These are phyloP conservation scores for Saturnispora serradocipensis DNA, from an alignment of 805 yeast species.

Conservation along the genomic window DNA sequence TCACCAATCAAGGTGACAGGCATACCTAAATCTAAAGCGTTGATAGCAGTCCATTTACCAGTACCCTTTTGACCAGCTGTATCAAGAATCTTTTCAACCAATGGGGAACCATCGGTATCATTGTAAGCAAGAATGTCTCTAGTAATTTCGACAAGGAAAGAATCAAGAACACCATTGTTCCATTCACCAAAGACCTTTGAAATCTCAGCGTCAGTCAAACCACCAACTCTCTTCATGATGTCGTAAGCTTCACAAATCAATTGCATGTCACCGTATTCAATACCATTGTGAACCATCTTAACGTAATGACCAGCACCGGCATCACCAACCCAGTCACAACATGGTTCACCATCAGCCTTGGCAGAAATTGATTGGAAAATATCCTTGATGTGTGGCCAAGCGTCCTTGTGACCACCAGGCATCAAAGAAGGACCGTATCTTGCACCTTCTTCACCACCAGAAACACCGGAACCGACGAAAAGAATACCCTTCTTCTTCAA, in stretches of 20 bases:
- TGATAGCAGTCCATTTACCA: slow-evolving; percentile 99
- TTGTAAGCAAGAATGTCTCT: slow-evolving; percentile 86
- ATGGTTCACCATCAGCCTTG: slow-evolving; percentile 96
- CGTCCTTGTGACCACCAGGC: slow-evolving; percentile 98
- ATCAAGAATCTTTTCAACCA: slow-evolving; percentile 94
- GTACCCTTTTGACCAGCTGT: slow-evolving; percentile 99
- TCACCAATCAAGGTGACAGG: slow-evolving; percentile 98
- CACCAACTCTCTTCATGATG: slow-evolving; percentile 88
- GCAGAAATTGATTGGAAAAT: slow-evolving; percentile 96
- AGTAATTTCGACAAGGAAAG: slow-evolving; percentile 94
- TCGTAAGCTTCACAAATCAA: slow-evolving; percentile 97
- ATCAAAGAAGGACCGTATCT: slow-evolving; percentile 97
- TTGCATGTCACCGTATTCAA: slow-evolving; percentile 99
- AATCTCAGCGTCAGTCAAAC: slow-evolving; percentile 82
- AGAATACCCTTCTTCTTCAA: slow-evolving; percentile 77
- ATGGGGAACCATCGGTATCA: slow-evolving; percentile 84
- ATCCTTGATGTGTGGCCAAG: slow-evolving; percentile 97
- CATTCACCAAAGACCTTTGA: slow-evolving; percentile 85
- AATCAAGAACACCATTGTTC: slow-evolving; percentile 97
- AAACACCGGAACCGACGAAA: slow-evolving; percentile 98
- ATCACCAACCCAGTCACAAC: slow-evolving; percentile 99
- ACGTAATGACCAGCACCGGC: slow-evolving; percentile 99
- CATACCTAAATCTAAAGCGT: slow-evolving; percentile 95
- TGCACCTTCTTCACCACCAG: slow-evolving; percentile 99
- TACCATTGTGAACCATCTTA: slow-evolving; percentile 99